Evolutionary conservation across 2,329 filamentous ascomycete genomes (phyloP), one percentile per base, ranked within the genome.

Genomic region (Trichoderma endophyticum): DNA sequence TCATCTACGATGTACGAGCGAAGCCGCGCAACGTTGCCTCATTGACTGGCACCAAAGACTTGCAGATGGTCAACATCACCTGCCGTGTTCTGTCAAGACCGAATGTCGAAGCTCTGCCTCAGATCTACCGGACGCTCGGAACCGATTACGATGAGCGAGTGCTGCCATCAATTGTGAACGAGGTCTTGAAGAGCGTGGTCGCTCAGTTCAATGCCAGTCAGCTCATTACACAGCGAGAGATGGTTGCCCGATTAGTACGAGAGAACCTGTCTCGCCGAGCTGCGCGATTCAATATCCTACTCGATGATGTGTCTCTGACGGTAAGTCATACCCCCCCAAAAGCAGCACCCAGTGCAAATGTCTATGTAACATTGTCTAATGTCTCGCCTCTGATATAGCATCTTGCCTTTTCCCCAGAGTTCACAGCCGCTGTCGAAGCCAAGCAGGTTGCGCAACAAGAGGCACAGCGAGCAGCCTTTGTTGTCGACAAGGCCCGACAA

Each of bases 61-160:
- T 99, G 84, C 96, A 99, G 87, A 99, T 99, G 96, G 96, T 98
- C 81, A 99, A 99, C 89, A 98, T 99, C 82, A 99, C 95, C 80
- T 99, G 96, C 84, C 95, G 96, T 93, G 96, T 99, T 72, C 93
- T 99, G 68, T 98, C 95, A 72, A 88, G 94, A 78, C 96, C 96
- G 71, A 90, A 94, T 72, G 86, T 99, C 79, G 90, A 93, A 76
- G 93, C 95, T 36, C 90, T 99, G 56, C 96, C 96, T 21, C 94
- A 97, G 84, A 99, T 99, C 80, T 99, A 98, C 88, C 89, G 96
- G 76, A 99, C 96, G 1, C 88, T 99, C 43, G 96, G 96, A 70
- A 91, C 91, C 71, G 96, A 99, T 84, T 99, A 98, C 81, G 96
- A 99, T 79, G 96, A 99, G 89, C 89, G 96, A 73, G 94, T 99